phyloP scores from a whole-genome alignment of 139 green algal genomes.

The Haematococcus lacustris region DNA sequence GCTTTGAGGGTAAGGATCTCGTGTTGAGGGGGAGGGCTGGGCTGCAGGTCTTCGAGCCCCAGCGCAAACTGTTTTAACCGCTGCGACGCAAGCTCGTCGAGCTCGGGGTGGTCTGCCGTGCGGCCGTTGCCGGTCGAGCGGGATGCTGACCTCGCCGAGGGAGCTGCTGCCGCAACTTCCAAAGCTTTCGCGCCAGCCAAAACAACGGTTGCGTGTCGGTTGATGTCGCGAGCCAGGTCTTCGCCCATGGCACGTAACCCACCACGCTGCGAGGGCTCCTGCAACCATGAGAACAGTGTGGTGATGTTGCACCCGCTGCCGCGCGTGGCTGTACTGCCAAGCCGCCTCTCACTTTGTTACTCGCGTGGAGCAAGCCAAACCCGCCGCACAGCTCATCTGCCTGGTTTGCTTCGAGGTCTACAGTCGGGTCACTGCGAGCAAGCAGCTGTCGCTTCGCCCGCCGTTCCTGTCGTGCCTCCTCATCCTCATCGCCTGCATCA shows the following conservation, averaged over 20 bases:
- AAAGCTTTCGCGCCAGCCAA: conserved; percentile 8
- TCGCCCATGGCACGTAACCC: conserved; percentile 10
- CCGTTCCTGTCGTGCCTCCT: no score
- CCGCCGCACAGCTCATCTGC: neutral
- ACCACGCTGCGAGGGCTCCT: conserved; percentile 3
- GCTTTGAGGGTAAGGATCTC: neutral
- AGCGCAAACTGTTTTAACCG: neutral
- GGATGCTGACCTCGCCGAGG: no score
- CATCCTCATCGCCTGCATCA: no score
- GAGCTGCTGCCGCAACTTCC: neutral
- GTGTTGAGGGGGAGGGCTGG: neutral
- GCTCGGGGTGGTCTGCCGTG: neutral
- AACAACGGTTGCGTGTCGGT: conserved; percentile 23
- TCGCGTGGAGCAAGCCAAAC: conserved; percentile 5
- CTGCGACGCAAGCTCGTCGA: neutral
- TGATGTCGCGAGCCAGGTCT: conserved; percentile 25
- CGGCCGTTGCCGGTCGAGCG: no score
- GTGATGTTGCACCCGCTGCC: neutral
- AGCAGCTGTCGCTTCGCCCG: no score
- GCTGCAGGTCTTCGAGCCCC: neutral
- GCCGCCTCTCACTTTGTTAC: conserved; percentile 3
- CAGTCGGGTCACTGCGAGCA: neutral
- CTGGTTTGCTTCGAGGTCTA: conserved; percentile 4
- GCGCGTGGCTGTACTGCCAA: no score
- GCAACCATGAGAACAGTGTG: neutral